Percentiles rank a stretch among this genome's conserved stretches.
Evolutionary conservation across 306 rosid species (phyloP).

Genomic region (Lithocarpus polystachyus): DNA sequence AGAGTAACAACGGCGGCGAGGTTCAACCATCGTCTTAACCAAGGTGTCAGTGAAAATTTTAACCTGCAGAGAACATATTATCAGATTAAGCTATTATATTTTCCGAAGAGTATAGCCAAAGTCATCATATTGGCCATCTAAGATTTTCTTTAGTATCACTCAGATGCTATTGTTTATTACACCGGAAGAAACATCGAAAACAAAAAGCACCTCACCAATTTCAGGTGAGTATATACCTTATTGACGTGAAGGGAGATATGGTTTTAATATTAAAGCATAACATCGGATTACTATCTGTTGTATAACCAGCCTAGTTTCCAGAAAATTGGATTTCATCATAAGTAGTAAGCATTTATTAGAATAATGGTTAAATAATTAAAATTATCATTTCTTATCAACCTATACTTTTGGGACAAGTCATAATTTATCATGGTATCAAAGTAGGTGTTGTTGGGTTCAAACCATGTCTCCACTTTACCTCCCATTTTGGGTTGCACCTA

Average conservation of each 20-base stretch:
- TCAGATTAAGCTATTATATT: slow-evolving; percentile 10
- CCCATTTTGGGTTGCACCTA: no score
- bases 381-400: no score
- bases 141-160: background rate
- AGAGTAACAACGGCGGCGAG: slow-evolving; percentile 84
- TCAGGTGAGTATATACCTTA: background rate
- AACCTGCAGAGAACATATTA: slow-evolving; percentile 43
- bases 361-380: no score
- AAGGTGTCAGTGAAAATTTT: slow-evolving; percentile 72
- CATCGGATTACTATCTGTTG: background rate
- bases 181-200: background rate
- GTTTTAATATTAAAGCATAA: background rate
- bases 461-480: no score
- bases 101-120: background rate
- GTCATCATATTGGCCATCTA: background rate
- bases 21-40: slow-evolving; percentile 94
- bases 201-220: background rate
- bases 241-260: background rate
- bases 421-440: no score
- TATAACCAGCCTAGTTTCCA: background rate
- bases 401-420: no score
- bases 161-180: background rate
- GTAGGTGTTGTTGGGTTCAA: no score
- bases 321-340: background rate
- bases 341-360: no score